Evolutionary conservation across 495 filamentous ascomycete genomes (phyloP).

Genomic region (Daldinia vernicosa): DNA sequence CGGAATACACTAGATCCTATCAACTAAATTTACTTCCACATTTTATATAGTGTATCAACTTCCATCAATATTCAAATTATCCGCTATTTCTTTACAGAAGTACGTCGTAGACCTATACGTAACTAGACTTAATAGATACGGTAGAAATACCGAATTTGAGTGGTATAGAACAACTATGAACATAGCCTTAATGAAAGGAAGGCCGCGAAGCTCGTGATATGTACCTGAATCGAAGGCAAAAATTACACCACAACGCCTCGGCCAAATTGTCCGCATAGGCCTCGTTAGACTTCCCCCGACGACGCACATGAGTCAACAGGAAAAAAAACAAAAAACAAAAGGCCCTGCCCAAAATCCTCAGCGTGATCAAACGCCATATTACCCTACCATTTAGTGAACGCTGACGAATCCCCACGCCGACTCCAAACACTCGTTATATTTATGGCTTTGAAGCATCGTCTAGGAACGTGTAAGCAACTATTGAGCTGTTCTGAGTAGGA

Average conservation of each 20-base stretch:
- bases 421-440: conserved; percentile 29
- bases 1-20: too few relatives aligned
- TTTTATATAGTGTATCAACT: not conserved
- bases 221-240: conserved; percentile 28
- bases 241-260: conserved; percentile 30
- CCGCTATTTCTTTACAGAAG: not conserved
- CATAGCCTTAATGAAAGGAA: conserved; percentile 25
- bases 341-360: not conserved
- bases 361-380: conserved; percentile 9
- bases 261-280: conserved; percentile 9
- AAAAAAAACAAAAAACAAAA: conserved; percentile 3
- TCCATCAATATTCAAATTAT: not conserved
- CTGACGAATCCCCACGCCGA: conserved; percentile 9
- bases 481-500: not conserved
- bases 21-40: not conserved
- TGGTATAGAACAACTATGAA: conserved; percentile 22
- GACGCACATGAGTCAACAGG: not conserved
- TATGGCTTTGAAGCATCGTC: conserved; percentile 24
- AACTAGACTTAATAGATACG: not conserved
- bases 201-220: conserved; percentile 36
- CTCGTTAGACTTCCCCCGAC: conserved; percentile 2
- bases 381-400: conserved; percentile 13
- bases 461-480: conserved; percentile 31
- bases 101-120: not conserved
- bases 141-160: conserved; percentile 6